Conservation (phyloP, 108 stramenopile genomes). For the Cyclostephanos tholiformis region DNA sequence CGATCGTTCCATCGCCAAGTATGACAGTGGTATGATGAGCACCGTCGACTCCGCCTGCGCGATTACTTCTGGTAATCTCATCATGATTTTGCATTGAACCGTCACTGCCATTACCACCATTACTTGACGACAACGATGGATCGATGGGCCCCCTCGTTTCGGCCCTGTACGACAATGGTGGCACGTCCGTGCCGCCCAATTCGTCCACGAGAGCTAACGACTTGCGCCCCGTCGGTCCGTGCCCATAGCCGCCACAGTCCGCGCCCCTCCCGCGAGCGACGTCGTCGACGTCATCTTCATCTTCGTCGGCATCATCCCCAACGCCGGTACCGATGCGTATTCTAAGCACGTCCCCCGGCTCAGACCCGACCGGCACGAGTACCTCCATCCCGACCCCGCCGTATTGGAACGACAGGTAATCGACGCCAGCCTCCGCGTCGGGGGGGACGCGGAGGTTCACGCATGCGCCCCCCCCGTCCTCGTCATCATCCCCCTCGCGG, state of each 20-base stretch:
- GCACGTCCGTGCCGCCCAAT: constrained; percentile 22
- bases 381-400: constrained; percentile 58
- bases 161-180: background rate
- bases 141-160: background rate
- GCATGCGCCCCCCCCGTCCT: background rate
- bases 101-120: too few relatives aligned
- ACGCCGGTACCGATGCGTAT: constrained; percentile 53
- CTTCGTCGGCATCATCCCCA: constrained; percentile 5
- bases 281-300: background rate
- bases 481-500: too few relatives aligned
- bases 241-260: too few relatives aligned
- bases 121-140: background rate
- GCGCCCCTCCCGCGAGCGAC: too few relatives aligned
- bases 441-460: constrained; percentile 66
- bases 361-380: constrained; percentile 53
- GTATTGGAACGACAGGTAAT: constrained; percentile 62
- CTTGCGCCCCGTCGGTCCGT: background rate
- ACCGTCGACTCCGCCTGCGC: constrained; percentile 7
- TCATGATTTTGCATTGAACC: too few relatives aligned
- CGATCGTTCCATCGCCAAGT: constrained; percentile 41
- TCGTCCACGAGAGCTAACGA: constrained; percentile 19
- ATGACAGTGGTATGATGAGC: constrained; percentile 17
- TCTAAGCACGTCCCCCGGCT: constrained; percentile 64
- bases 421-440: constrained; percentile 59
- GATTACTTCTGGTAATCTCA: too few relatives aligned